phyloP scores from a whole-genome alignment of 495 filamentous ascomycete species.

The Lindgomyces ingoldianus region DNA sequence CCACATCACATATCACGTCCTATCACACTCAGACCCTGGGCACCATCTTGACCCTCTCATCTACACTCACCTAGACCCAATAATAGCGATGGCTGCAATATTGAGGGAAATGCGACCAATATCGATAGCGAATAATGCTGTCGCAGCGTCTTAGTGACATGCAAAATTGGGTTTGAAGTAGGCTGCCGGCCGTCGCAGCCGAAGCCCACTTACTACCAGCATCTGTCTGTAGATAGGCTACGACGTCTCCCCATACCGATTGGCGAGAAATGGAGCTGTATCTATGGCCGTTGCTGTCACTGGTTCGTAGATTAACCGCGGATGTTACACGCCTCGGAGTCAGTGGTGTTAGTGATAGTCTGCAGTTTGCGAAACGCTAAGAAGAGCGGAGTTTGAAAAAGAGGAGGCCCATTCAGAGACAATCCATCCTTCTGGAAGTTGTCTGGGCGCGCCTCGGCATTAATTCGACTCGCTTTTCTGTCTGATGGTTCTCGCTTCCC shows the following conservation, averaged over 20 bases:
- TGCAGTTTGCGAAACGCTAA: background rate
- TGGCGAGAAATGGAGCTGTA: slow-evolving; percentile 39
- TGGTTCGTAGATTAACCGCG: slow-evolving; percentile 30
- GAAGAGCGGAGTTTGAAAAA: slow-evolving; percentile 10
- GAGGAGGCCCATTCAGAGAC: slow-evolving; percentile 13
- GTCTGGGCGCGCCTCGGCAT: slow-evolving; percentile 21
- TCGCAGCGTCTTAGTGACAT: slow-evolving; percentile 4
- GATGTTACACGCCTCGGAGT: slow-evolving; percentile 20
- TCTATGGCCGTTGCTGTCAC: slow-evolving; percentile 21
- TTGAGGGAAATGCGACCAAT: slow-evolving; percentile 20
- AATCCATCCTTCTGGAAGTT: slow-evolving; percentile 14
- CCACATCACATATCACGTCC: slow-evolving; percentile 29
- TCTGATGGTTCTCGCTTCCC: slow-evolving; percentile 24
- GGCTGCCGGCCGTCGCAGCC: slow-evolving; percentile 16
- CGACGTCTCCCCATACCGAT: slow-evolving; percentile 25
- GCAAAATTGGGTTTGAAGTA: slow-evolving; percentile 8
- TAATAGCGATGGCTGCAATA: no score
- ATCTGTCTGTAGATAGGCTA: slow-evolving; percentile 1
- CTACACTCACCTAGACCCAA: slow-evolving; percentile 11
- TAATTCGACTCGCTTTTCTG: slow-evolving; percentile 38
- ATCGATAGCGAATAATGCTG: slow-evolving; percentile 24
- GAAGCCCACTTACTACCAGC: background rate
- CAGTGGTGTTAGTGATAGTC: background rate
- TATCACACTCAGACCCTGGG: slow-evolving; percentile 22
- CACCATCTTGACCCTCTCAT: slow-evolving; percentile 17